Evolutionary conservation across 176 grass and related monocot genomes (phyloP).

Genomic region (Aechmea fasciata): DNA sequence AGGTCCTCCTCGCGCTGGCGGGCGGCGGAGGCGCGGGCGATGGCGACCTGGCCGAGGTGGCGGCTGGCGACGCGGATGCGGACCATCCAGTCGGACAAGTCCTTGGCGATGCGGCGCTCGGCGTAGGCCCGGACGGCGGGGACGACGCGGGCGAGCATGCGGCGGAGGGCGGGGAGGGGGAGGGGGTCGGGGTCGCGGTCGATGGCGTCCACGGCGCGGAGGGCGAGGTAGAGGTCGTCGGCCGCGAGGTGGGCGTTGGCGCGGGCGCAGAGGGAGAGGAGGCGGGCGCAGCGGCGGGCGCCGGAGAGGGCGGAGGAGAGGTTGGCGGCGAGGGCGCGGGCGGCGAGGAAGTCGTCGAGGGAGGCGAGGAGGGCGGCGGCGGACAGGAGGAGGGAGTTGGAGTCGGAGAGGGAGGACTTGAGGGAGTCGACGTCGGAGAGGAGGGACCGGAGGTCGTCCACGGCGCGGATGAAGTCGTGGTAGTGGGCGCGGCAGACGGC

Average conservation of each 20-base stretch:
- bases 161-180: slow-evolving; percentile 61
- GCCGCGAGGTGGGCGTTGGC: slow-evolving; percentile 67
- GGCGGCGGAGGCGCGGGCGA: slow-evolving; percentile 70
- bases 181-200: slow-evolving; percentile 47
- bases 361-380: slow-evolving; percentile 54
- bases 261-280: slow-evolving; percentile 62
- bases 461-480: slow-evolving; percentile 89
- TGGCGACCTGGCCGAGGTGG: slow-evolving; percentile 89
- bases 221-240: slow-evolving; percentile 67
- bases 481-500: slow-evolving; percentile 91
- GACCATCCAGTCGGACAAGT: slow-evolving; percentile 96
- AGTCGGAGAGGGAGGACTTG: slow-evolving; percentile 68
- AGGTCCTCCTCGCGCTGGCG: slow-evolving; percentile 94
- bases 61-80: slow-evolving; percentile 82
- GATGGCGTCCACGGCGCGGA: slow-evolving; percentile 75
- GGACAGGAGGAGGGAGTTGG: slow-evolving; percentile 62
- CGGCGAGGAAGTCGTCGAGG: slow-evolving; percentile 73
- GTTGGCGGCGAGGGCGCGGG: slow-evolving; percentile 60
- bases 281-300: slow-evolving; percentile 54
- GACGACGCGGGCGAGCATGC: slow-evolving; percentile 63
- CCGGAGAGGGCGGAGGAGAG: slow-evolving; percentile 51
- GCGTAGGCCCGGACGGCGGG: slow-evolving; percentile 71
- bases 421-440: slow-evolving; percentile 77
- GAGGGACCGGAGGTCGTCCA: slow-evolving; percentile 95
- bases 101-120: slow-evolving; percentile 80